Conservation (phyloP, 352 stramenopile species). For the Pythium pyrilobum region DNA sequence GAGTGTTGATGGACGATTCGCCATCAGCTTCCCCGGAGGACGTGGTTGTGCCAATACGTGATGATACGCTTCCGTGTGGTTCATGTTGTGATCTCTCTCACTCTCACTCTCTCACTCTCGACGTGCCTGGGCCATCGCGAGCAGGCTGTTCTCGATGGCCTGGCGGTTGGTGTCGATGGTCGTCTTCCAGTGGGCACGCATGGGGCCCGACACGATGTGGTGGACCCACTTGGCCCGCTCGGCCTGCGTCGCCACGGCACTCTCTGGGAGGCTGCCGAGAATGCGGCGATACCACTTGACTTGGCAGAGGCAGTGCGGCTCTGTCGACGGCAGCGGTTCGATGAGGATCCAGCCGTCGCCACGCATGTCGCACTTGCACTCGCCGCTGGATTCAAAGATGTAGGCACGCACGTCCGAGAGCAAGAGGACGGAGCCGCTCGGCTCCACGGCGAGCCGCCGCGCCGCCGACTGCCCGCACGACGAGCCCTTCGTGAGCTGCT, state of each 20-base stretch:
- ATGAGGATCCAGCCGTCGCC: conserved; percentile 2
- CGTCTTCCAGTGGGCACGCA: background rate
- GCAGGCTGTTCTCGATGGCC: conserved; percentile 1
- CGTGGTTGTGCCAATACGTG: too few relatives aligned
- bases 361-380: background rate
- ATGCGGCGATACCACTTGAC: conserved; percentile 5
- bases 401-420: background rate
- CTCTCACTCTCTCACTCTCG: too few relatives aligned
- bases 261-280: background rate
- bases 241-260: background rate
- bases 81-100: too few relatives aligned
- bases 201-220: background rate
- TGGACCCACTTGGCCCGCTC: conserved; percentile 4
- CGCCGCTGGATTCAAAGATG: background rate
- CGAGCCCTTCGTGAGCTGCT: too few relatives aligned
- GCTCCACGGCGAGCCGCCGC: too few relatives aligned
- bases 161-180: background rate
- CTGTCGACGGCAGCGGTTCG: background rate
- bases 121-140: too few relatives aligned
- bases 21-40: too few relatives aligned
- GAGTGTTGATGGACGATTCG: too few relatives aligned
- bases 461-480: too few relatives aligned
- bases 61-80: too few relatives aligned
- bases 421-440: background rate
- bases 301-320: too few relatives aligned